Evolutionary conservation across 306 rosid genomes (phyloP).

Genomic region (Cucumis cinereus): DNA sequence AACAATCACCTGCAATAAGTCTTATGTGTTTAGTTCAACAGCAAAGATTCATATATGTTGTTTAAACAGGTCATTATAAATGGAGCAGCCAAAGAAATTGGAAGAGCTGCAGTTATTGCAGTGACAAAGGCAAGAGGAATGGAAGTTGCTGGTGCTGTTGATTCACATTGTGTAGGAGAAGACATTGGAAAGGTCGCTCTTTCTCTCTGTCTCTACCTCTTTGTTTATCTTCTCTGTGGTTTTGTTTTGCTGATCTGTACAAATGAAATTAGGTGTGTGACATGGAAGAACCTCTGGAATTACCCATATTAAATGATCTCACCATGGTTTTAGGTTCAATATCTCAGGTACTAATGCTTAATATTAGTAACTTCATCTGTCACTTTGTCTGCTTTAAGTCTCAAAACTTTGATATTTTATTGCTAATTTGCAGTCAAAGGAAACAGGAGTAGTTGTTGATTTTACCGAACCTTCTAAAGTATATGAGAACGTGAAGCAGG

Average conservation of each 20-base stretch:
- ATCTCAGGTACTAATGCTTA: slow-evolving; percentile 49
- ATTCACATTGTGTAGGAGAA: slow-evolving; percentile 33
- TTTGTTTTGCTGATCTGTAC: neutral
- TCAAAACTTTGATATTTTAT: neutral
- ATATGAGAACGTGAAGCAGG: slow-evolving; percentile 94
- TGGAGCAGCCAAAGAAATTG: slow-evolving; percentile 93
- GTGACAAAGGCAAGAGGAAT: slow-evolving; percentile 63
- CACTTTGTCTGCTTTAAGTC: neutral
- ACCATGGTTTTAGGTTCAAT: slow-evolving; percentile 91
- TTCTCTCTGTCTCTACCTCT: neutral
- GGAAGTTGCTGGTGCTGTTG: slow-evolving; percentile 55
- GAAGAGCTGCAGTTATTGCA: slow-evolving; percentile 78
- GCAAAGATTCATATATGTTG: neutral
- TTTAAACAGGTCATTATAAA: slow-evolving; percentile 51
- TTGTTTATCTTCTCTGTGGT: neutral
- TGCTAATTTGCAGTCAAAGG: slow-evolving; percentile 46
- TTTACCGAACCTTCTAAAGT: slow-evolving; percentile 78
- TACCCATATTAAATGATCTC: slow-evolving; percentile 74
- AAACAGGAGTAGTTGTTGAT: slow-evolving; percentile 67
- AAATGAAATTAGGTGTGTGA: slow-evolving; percentile 43
- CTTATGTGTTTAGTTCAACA: neutral
- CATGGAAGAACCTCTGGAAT: slow-evolving; percentile 81
- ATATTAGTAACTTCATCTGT: neutral
- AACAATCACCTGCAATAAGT: neutral
- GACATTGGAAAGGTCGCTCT: slow-evolving; percentile 36